Percentiles rank a stretch among this genome's conserved stretches.
These are phyloP conservation scores for Agrocybe pediades DNA, from an alignment of 768 basidiomycete genomes.

Conservation along the genomic window DNA sequence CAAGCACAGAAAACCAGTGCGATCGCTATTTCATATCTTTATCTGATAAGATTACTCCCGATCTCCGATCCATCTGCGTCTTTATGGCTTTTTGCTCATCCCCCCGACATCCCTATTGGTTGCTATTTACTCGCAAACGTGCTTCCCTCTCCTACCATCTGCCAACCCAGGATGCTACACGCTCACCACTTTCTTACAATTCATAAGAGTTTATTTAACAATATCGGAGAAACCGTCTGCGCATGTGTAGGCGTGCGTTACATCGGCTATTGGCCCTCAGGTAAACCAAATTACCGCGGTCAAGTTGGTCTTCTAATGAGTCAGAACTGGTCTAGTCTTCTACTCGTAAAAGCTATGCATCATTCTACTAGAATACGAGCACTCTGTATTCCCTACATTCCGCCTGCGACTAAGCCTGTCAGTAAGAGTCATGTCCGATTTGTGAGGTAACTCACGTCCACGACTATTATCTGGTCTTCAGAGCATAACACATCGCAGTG, in stretches of 20 bases:
- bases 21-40: constrained; percentile 16
- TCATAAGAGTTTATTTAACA: constrained; percentile 2
- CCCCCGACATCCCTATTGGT: constrained; percentile 16
- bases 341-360: neutral
- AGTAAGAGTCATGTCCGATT: neutral
- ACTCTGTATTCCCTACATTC: constrained; percentile 27
- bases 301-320: neutral
- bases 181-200: constrained; percentile 1
- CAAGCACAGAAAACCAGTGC: constrained; percentile 17
- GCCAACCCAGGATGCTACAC: neutral
- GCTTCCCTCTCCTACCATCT: constrained; percentile 7
- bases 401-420: constrained; percentile 13
- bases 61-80: constrained; percentile 11
- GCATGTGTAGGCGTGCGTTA: constrained; percentile 8
- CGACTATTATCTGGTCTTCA: constrained; percentile 56
- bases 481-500: constrained; percentile 48
- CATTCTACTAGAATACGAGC: constrained; percentile 28
- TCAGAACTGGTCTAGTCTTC: constrained; percentile 2
- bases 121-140: constrained; percentile 7
- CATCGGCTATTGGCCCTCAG: constrained; percentile 21
- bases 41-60: constrained; percentile 31
- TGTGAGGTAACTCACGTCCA: constrained; percentile 39
- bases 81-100: constrained; percentile 8
- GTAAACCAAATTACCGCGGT: neutral
- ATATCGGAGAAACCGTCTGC: neutral